phyloP scores from a whole-genome alignment of 208 protist species.

The Strigomonas galati region DNA sequence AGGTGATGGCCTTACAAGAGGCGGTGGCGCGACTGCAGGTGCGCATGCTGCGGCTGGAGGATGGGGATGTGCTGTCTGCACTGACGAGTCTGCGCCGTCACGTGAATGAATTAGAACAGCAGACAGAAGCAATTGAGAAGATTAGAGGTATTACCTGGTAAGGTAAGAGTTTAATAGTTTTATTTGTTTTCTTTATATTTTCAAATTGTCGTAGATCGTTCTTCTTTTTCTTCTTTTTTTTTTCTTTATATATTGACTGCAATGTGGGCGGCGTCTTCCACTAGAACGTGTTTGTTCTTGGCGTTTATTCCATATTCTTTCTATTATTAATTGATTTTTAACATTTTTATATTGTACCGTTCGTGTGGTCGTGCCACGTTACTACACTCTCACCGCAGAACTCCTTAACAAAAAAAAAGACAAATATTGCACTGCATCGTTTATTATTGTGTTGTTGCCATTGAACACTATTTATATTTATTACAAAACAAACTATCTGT shows the following conservation, averaged over 20 bases:
- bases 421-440: too few species aligned
- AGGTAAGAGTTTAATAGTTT: too few species aligned
- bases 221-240: conserved; percentile 3
- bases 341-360: too few species aligned
- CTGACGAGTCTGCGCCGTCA: neutral
- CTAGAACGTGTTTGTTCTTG: too few species aligned
- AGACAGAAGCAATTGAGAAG: neutral
- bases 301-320: too few species aligned
- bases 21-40: conserved; percentile 1
- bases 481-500: too few species aligned
- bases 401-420: neutral
- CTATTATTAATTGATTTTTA: too few species aligned
- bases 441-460: neutral
- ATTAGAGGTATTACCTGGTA: too few species aligned
- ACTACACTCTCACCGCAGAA: too few species aligned
- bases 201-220: neutral
- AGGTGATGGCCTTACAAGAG: neutral
- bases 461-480: neutral
- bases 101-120: neutral
- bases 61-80: neutral
- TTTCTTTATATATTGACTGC: conserved; percentile 11
- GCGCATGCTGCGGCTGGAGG: neutral
- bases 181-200: conserved; percentile 9
- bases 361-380: too few species aligned
- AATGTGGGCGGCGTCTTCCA: too few species aligned